Evolutionary conservation across 345 rosid genomes (phyloP).

Genomic region (Laguncularia racemosa): DNA sequence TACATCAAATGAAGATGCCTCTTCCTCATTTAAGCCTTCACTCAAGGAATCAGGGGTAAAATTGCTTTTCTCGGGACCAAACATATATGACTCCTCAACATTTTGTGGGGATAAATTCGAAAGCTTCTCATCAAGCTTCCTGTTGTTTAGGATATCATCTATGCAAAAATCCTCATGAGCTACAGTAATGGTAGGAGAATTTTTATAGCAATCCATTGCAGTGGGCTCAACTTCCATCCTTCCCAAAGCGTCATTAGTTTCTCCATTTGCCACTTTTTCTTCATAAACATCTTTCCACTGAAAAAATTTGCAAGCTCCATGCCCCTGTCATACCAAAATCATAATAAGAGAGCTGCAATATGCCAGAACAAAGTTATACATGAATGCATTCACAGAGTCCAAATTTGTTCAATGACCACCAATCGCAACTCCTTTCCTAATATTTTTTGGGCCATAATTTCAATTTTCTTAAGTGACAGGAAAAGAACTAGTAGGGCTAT

Average conservation of each 20-base stretch:
- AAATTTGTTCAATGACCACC: neutral
- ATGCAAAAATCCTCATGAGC: neutral
- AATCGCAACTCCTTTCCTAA: too few relatives aligned
- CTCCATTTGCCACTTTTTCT: neutral
- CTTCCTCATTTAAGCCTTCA: neutral
- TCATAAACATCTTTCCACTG: neutral
- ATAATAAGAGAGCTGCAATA: neutral
- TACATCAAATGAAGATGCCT: neutral
- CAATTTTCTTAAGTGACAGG: too few relatives aligned
- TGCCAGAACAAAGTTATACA: neutral
- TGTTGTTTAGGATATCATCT: too few relatives aligned
- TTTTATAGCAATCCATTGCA: neutral
- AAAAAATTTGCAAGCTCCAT: neutral
- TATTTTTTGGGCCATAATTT: too few relatives aligned
- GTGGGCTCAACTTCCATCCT: neutral
- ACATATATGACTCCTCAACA: too few relatives aligned
- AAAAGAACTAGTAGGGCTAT: too few relatives aligned
- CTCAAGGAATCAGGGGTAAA: neutral
- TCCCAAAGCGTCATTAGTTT: neutral
- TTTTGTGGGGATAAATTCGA: too few relatives aligned
- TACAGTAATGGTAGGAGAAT: neutral
- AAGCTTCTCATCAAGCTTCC: too few relatives aligned
- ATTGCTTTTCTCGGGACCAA: too few relatives aligned
- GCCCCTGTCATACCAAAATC: neutral
- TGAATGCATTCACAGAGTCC: neutral